Percentiles rank a stretch among this genome's conserved stretches.
phyloP scores from a whole-genome alignment of 768 basidiomycete species.

The Serendipita indica region DNA sequence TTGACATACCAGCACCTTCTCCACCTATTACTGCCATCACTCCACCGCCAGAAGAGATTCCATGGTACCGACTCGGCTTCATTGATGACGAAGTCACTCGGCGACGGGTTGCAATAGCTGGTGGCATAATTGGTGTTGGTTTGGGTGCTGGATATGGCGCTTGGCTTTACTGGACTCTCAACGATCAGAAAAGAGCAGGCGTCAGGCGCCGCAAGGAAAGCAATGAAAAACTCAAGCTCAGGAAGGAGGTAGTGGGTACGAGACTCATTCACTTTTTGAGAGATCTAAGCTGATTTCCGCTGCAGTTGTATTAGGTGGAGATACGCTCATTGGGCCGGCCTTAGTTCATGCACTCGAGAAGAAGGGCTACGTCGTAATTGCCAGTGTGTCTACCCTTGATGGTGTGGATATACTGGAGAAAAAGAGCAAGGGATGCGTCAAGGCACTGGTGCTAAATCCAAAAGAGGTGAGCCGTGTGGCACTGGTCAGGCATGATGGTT shows the following conservation, averaged over 20 bases:
- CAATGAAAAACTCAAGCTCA: slow-evolving; percentile 22
- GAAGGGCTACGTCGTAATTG: slow-evolving; percentile 70
- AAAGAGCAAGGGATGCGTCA: slow-evolving; percentile 56
- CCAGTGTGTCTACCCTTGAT: slow-evolving; percentile 57
- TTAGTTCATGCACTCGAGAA: slow-evolving; percentile 59
- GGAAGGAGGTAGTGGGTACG: slow-evolving; percentile 30
- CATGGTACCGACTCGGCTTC: slow-evolving; percentile 37
- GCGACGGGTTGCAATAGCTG: slow-evolving; percentile 30
- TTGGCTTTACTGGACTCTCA: slow-evolving; percentile 16
- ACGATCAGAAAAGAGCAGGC: slow-evolving; percentile 17
- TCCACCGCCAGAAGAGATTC: slow-evolving; percentile 32
- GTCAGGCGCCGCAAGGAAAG: slow-evolving; percentile 15
- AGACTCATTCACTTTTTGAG: slow-evolving; percentile 9
- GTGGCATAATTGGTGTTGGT: slow-evolving; percentile 45
- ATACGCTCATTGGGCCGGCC: slow-evolving; percentile 53
- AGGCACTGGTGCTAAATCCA: slow-evolving; percentile 69
- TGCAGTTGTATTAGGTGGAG: slow-evolving; percentile 69
- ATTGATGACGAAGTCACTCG: slow-evolving; percentile 43
- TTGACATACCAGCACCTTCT: slow-evolving; percentile 47
- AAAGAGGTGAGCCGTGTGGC: slow-evolving; percentile 37
- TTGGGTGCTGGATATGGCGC: slow-evolving; percentile 44
- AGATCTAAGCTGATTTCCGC: slow-evolving; percentile 11
- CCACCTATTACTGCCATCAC: slow-evolving; percentile 40
- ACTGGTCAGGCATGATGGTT: neutral
- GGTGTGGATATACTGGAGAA: slow-evolving; percentile 51